Evolutionary conservation across 1,284 basidiomycete species (phyloP), one percentile per base, ranked within the genome.

Genomic region (Fomitopsis pinicola): DNA sequence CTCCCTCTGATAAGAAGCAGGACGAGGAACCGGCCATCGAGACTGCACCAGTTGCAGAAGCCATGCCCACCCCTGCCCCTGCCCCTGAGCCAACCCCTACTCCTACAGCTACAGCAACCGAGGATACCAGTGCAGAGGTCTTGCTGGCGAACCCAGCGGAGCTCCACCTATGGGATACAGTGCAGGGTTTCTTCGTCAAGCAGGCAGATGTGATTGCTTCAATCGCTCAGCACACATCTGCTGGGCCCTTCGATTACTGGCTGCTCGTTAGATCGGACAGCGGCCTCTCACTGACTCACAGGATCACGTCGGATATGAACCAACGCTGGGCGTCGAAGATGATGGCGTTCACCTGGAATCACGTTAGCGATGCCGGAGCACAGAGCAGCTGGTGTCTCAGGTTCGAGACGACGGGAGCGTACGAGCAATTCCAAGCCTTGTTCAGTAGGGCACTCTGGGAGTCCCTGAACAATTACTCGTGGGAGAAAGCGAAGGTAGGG

Each of bases 391-490:
- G 95, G 94, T 86, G 92, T 60, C 81, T 98, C 68, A 82, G 88
- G 63, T 95, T 97, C 72, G 68, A 73, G 5, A 77, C 78, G 15
- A 72, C 80, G 61, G 84, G 85, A 33, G 79, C 79, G 1, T 96
- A 91, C 69, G 73, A 78, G 5, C 75, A 73, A 9, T 94, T 94
- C 77, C 82, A 89, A 67, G 77, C 81, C 50, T 79, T 80, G 6
- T 94, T 94, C 71, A 86, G 86, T 2, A 84, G 81, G 64, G 87
- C 85, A 62, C 74, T 92, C 65, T 98, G 95, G 92, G 92, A 98
- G 75, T 84, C 84, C 9, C 77, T 91, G 59, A 91, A 98, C 75
- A 82, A 87, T 64, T 79, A 80, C 36, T 80, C 85, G 9, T 98
- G 92, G 87, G 80, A 78, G 53, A 97, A 97, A 73, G 85, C 87